Percentiles rank a stretch among this genome's conserved stretches.
These are phyloP conservation scores for Sporothrix brunneoviolacea DNA, from an alignment of 2,329 filamentous ascomycete genomes.

Conservation along the genomic window DNA sequence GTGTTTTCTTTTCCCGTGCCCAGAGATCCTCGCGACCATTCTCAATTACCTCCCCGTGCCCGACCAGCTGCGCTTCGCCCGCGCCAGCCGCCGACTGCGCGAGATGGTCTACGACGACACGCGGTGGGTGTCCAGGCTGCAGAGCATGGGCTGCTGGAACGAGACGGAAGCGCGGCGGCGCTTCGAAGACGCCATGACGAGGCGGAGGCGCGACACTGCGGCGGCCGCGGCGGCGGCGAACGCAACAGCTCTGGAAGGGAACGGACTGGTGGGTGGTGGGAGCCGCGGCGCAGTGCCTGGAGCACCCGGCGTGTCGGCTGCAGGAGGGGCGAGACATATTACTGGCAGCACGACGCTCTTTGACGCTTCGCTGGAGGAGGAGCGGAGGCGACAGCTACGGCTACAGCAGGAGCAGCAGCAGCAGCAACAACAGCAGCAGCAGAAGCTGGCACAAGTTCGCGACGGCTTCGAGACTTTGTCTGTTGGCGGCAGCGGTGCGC, in stretches of 20 bases:
- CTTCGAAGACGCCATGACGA: conserved; percentile 64
- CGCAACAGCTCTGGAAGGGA: neutral
- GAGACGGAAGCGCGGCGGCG: conserved; percentile 75
- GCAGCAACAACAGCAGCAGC: conserved; percentile 33
- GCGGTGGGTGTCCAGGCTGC: conserved; percentile 81
- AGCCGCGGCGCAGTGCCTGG: neutral
- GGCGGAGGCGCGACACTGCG: conserved; percentile 48
- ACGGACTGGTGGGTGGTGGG: conserved; percentile 18
- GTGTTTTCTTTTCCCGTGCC: neutral
- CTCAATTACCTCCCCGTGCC: conserved; percentile 81
- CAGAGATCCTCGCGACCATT: conserved; percentile 81
- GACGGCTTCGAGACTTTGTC: conserved; percentile 79
- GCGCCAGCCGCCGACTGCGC: conserved; percentile 75
- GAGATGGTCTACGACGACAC: conserved; percentile 99
- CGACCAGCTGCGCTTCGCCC: conserved; percentile 80
- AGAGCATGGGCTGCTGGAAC: conserved; percentile 87
- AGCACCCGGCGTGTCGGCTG: conserved; percentile 8
- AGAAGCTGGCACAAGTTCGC: conserved; percentile 9
- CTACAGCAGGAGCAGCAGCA: conserved; percentile 24
- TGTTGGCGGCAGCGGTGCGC: conserved; percentile 31
- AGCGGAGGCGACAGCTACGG: conserved; percentile 30
- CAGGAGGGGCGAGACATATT: conserved; percentile 17
- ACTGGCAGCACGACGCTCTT: conserved; percentile 57
- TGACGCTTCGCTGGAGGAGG: conserved; percentile 63
- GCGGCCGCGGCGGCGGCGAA: conserved; percentile 28